Percentiles rank a stretch among this genome's conserved stretches.
phyloP scores from a whole-genome alignment of 805 yeast species.

The Scheffersomyces ergatensis region DNA sequence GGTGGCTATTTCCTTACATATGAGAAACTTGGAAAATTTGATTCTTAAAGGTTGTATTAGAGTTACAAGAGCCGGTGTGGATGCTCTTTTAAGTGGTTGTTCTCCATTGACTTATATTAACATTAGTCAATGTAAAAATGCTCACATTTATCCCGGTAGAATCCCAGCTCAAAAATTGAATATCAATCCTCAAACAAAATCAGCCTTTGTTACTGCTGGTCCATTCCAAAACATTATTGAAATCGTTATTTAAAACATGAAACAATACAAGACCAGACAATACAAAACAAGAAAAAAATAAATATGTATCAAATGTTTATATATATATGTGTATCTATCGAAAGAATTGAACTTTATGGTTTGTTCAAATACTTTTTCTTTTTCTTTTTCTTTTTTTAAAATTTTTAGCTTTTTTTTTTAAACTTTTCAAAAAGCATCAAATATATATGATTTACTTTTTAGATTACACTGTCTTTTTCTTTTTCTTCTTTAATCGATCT shows the following conservation, averaged over 20 bases:
- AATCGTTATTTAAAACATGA: slow-evolving; percentile 47
- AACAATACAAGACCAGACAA: no score
- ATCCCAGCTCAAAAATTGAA: slow-evolving; percentile 54
- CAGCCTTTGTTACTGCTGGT: slow-evolving; percentile 57
- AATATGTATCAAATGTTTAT: not conserved
- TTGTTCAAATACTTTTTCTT: no score
- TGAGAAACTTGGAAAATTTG: slow-evolving; percentile 47
- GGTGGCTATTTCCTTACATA: slow-evolving; percentile 54
- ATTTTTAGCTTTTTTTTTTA: not conserved
- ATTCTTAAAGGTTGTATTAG: slow-evolving; percentile 68
- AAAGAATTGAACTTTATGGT: no score
- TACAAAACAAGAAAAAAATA: not conserved
- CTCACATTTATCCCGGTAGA: slow-evolving; percentile 60
- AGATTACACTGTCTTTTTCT: slow-evolving; percentile 5
- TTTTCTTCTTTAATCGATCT: slow-evolving; percentile 58
- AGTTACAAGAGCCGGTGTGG: slow-evolving; percentile 76
- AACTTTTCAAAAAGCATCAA: not conserved
- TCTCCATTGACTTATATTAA: slow-evolving; percentile 51
- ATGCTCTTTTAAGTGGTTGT: slow-evolving; percentile 58
- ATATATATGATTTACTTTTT: not conserved
- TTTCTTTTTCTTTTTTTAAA: no score
- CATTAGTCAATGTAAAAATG: slow-evolving; percentile 71
- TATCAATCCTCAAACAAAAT: slow-evolving; percentile 49
- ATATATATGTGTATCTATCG: not conserved
- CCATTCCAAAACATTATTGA: slow-evolving; percentile 55